Evolutionary conservation across 257 asterid genomes (phyloP).

Genomic region (Petrea volubilis): DNA sequence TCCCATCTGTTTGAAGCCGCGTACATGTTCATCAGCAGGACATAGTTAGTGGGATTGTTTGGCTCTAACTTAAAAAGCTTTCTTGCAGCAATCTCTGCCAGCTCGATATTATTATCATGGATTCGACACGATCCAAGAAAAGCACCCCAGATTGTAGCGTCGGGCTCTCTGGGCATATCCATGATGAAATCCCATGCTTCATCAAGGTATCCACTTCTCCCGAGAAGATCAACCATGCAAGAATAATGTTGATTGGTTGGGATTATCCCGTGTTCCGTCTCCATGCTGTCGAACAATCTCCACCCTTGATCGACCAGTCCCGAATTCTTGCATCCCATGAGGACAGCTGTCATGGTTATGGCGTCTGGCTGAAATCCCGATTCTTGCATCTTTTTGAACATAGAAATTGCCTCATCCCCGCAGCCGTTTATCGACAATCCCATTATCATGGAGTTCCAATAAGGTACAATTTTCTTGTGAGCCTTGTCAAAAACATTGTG

Average conservation of each 20-base stretch:
- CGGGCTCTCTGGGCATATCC: conserved; percentile 54
- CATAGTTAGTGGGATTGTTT: conserved; percentile 53
- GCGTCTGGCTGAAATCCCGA: conserved; percentile 50
- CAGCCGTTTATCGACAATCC: conserved; percentile 49
- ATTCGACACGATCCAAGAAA: conserved; percentile 54
- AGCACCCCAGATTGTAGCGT: conserved; percentile 63
- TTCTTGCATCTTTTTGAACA: conserved; percentile 46
- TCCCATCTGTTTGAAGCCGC: conserved; percentile 50
- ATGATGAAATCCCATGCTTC: conserved; percentile 64
- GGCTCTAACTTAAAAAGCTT: conserved; percentile 58
- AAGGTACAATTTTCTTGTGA: conserved; percentile 40
- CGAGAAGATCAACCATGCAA: conserved; percentile 73
- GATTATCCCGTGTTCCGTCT: conserved; percentile 35
- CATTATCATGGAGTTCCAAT: conserved; percentile 65
- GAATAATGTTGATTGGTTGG: conserved; percentile 67
- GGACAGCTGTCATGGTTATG: conserved; percentile 63
- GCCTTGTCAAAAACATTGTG: conserved; percentile 36
- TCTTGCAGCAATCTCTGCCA: conserved; percentile 57
- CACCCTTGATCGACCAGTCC: conserved; percentile 51
- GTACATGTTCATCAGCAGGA: conserved; percentile 53
- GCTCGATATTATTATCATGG: conserved; percentile 41
- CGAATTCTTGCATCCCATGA: conserved; percentile 55
- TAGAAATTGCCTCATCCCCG: conserved; percentile 47
- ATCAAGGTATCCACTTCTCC: conserved; percentile 59
- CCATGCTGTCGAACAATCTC: conserved; percentile 56